Evolutionary conservation across 1,284 basidiomycete genomes (phyloP).

Genomic region (Sporisorium reilianum): DNA sequence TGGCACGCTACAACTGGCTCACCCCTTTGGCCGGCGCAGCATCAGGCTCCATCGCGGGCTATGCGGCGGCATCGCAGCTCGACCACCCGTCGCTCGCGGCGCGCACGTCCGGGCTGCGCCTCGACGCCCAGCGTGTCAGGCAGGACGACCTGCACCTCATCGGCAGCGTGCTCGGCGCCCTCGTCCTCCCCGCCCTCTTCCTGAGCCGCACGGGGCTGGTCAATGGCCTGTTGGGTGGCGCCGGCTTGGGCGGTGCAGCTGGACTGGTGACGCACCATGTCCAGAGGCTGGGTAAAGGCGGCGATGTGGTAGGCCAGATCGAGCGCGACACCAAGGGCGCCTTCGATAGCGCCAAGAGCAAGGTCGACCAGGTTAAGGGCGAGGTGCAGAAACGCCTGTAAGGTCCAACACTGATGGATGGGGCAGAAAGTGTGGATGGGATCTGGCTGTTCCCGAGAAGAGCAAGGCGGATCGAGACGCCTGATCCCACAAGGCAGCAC

Average conservation of each 20-base stretch:
- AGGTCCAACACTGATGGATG: too few relatives aligned
- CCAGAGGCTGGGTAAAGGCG: slow-evolving; percentile 25
- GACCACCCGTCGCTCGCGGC: slow-evolving; percentile 37
- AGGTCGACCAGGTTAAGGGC: slow-evolving; percentile 15
- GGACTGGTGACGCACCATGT: slow-evolving; percentile 56
- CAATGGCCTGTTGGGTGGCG: slow-evolving; percentile 64
- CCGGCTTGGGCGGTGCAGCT: slow-evolving; percentile 57
- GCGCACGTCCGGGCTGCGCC: slow-evolving; percentile 16
- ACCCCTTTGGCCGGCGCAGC: slow-evolving; percentile 49
- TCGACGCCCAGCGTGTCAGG: slow-evolving; percentile 45
- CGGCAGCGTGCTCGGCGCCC: slow-evolving; percentile 58
- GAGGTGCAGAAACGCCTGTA: slow-evolving; percentile 22
- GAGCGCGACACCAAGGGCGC: slow-evolving; percentile 5
- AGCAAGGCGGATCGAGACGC: too few relatives aligned
- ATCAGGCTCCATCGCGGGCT: slow-evolving; percentile 42
- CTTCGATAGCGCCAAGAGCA: slow-evolving; percentile 8
- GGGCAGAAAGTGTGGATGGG: too few relatives aligned
- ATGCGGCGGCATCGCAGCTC: slow-evolving; percentile 35
- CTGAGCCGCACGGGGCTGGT: slow-evolving; percentile 60
- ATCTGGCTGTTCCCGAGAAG: too few relatives aligned
- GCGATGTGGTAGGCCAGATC: not conserved
- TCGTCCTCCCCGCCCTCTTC: slow-evolving; percentile 62
- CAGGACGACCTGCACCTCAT: slow-evolving; percentile 66
- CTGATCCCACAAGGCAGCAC: too few relatives aligned
- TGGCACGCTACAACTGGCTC: slow-evolving; percentile 63